Conservation (phyloP, 345 rosid genomes). For the Brassica juncea region DNA sequence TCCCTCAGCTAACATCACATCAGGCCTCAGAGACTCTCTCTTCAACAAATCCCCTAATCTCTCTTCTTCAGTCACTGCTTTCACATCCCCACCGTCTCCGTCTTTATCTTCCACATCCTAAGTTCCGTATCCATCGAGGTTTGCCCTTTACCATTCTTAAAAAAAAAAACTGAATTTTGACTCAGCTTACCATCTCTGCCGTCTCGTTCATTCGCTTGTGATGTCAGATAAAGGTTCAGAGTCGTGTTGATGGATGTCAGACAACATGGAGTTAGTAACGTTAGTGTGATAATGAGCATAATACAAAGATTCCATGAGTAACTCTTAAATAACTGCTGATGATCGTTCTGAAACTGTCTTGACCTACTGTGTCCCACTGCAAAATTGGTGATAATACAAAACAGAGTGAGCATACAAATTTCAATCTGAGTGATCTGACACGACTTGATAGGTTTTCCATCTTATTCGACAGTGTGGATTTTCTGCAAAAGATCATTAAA, state of each 20-base stretch:
- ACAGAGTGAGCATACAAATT: neutral
- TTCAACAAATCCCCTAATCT: constrained; percentile 70
- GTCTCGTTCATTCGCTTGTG: constrained; percentile 12
- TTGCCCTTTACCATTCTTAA: constrained; percentile 50
- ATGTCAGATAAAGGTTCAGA: no score
- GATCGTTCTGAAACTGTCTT: constrained; percentile 84
- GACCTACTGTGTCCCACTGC: constrained; percentile 97
- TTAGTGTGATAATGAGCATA: no score
- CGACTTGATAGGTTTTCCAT: constrained; percentile 62
- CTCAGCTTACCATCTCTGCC: constrained; percentile 30
- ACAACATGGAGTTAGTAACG: no score
- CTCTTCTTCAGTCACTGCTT: constrained; percentile 70
- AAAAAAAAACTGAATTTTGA: constrained; percentile 34
- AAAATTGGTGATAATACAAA: neutral
- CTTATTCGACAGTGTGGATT: constrained; percentile 89
- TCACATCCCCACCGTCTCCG: constrained; percentile 33
- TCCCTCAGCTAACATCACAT: constrained; percentile 52
- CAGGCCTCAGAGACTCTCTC: constrained; percentile 89
- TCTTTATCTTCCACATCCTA: constrained; percentile 50
- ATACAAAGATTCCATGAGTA: no score
- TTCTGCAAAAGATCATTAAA: constrained; percentile 49
- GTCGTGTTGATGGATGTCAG: no score
- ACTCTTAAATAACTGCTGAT: constrained; percentile 61
- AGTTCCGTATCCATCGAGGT: constrained; percentile 77
- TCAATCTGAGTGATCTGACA: neutral